Conservation (phyloP, 495 filamentous ascomycete species). For the Neurospora cerealis region DNA sequence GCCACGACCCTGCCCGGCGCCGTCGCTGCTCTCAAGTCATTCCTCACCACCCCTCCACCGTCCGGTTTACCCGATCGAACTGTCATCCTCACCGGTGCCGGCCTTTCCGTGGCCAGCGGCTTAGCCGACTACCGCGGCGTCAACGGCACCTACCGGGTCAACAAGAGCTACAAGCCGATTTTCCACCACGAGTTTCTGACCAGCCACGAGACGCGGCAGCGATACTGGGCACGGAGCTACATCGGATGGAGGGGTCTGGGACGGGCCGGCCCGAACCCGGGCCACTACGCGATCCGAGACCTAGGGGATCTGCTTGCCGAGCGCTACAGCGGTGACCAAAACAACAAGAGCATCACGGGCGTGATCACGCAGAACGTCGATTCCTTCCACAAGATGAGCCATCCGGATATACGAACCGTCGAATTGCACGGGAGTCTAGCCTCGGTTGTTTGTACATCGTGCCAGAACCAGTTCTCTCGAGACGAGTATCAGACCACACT, state of each 20-base stretch:
- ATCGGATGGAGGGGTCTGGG: slow-evolving; percentile 79
- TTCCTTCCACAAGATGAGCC: slow-evolving; percentile 73
- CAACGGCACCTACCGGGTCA: slow-evolving; percentile 85
- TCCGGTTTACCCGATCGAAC: slow-evolving; percentile 32
- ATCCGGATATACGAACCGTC: slow-evolving; percentile 63
- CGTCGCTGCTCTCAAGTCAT: slow-evolving; percentile 60
- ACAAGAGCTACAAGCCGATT: slow-evolving; percentile 81
- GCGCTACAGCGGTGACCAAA: neutral
- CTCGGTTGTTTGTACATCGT: slow-evolving; percentile 72
- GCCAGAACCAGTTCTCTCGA: slow-evolving; percentile 55
- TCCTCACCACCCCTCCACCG: slow-evolving; percentile 52
- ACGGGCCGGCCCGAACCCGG: slow-evolving; percentile 67
- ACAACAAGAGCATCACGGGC: slow-evolving; percentile 51
- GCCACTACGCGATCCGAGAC: slow-evolving; percentile 64
- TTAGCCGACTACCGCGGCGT: slow-evolving; percentile 86
- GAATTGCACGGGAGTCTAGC: slow-evolving; percentile 89
- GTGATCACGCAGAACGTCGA: slow-evolving; percentile 97
- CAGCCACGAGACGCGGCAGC: slow-evolving; percentile 77
- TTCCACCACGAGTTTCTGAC: slow-evolving; percentile 82
- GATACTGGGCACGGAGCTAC: slow-evolving; percentile 95
- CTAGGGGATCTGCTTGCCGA: slow-evolving; percentile 44
- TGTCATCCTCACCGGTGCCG: slow-evolving; percentile 84
- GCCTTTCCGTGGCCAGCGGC: slow-evolving; percentile 87
- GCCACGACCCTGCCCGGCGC: slow-evolving; percentile 64
- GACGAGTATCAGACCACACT: slow-evolving; percentile 67